Base-by-base conservation (phyloP, 2,329 filamentous ascomycete species). In the Neofusicoccum laricinum region DNA sequence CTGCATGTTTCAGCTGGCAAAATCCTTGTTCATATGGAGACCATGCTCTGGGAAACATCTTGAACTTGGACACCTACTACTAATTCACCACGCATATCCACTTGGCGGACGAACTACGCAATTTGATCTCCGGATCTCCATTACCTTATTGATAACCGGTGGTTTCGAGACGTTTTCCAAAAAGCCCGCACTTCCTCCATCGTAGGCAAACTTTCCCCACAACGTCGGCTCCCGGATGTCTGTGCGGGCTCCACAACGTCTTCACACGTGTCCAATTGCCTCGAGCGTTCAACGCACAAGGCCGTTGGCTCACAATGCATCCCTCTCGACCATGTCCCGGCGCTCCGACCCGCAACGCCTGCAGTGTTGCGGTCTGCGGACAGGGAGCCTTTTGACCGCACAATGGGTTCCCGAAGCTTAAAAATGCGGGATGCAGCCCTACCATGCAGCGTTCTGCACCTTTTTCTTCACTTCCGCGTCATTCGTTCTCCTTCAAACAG, bases 281-380 rank as follows among this genome's bases (percentile, higher is more conserved):
- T 59, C 55, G 40, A 46, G 55, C 40, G 55, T 19, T 19, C 55
- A 34, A n/a, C 55, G 53, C 53, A 58, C 53, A 58, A 58, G 17
- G 38, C 53, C 53, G 53, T 12, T 38, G 17, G 55, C 17, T 59
- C 55, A 59, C 55, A 46, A 46, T 46, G 55, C 55, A 41, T 59
- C 41, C 53, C 14, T 51, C 36, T 45, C 55, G 46, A 15, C 55
- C 17, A 19, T 30, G 40, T 36, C 19, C 55, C 40, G 41, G n/a
- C 10, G 41, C 38, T 30, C 38, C 53, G 38, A 32, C 53, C 53
- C 40, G 53, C 53, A 25, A n/a, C 17, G 12, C 30, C 7, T 46
- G 55, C 55, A 46, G 55, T 59, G 25, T 59, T 59, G 55, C 55
- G 55, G 55, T 59, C 55, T 59, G 55, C 36, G 32, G 40, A 59